Evolutionary conservation across 73 alveolate genomes (phyloP).

Genomic region (Blepharisma japonicum): DNA sequence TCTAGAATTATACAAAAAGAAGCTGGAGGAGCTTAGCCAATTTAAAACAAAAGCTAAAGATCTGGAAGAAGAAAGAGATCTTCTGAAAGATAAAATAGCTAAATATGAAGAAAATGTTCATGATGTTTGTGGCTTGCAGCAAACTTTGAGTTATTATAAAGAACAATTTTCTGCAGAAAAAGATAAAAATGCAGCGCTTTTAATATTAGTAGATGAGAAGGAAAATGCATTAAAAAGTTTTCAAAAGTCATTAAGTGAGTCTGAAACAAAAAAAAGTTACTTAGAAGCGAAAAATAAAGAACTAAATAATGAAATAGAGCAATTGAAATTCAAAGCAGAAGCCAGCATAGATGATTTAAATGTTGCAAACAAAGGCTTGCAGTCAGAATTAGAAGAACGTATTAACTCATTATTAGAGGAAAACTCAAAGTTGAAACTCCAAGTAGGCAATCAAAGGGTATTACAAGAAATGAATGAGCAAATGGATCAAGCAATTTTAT

Average conservation of each 20-base stretch:
- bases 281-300: neutral
- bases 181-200: slow-evolving; percentile 1
- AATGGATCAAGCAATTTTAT: neutral
- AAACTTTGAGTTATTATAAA: slow-evolving; percentile 9
- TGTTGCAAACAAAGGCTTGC: neutral
- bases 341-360: neutral
- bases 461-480: neutral
- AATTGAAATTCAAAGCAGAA: neutral
- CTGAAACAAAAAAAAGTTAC: neutral
- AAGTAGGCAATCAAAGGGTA: neutral
- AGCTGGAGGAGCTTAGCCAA: neutral
- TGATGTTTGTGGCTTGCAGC: neutral
- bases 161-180: slow-evolving; percentile 12
- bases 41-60: slow-evolving; percentile 3
- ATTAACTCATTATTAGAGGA: neutral
- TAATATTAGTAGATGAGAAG: neutral
- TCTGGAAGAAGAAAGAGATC: neutral
- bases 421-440: neutral
- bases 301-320: neutral
- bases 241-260: neutral
- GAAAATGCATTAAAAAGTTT: slow-evolving; percentile 1
- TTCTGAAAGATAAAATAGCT: neutral
- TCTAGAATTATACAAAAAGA: slow-evolving; percentile 27
- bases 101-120: neutral
- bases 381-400: neutral